Evolutionary conservation across 2,329 filamentous ascomycete species (phyloP).

Genomic region (Capronia epimyces): DNA sequence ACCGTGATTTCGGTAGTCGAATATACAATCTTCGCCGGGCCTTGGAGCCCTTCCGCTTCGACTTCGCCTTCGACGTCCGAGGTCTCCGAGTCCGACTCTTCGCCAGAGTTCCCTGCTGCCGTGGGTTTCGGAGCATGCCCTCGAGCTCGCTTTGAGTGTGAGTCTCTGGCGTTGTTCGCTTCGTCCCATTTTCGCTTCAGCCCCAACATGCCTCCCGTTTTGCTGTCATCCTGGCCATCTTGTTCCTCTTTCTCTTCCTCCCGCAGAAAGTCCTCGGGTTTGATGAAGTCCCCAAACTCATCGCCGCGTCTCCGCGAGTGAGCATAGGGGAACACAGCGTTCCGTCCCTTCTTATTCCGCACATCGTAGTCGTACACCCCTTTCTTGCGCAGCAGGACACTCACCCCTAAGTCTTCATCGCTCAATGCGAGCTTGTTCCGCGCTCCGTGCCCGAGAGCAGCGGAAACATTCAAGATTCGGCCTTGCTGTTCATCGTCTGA

Average conservation of each 20-base stretch:
- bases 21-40: constrained; percentile 71
- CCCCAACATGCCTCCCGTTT: constrained; percentile 62
- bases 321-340: constrained; percentile 85
- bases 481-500: constrained; percentile 87
- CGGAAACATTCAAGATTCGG: constrained; percentile 81
- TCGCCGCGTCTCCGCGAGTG: constrained; percentile 73
- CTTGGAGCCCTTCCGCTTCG: constrained; percentile 43
- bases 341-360: constrained; percentile 81
- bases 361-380: constrained; percentile 92
- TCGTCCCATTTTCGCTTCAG: constrained; percentile 96
- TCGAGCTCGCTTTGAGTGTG: constrained; percentile 33
- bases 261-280: constrained; percentile 86
- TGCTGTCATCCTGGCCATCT: constrained; percentile 52
- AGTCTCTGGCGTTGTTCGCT: constrained; percentile 39
- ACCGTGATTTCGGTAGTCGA: constrained; percentile 59
- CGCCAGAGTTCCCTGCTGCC: constrained; percentile 36
- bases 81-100: constrained; percentile 53
- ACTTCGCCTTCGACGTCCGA: constrained; percentile 51
- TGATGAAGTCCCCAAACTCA: constrained; percentile 90
- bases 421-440: constrained; percentile 80
- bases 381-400: constrained; percentile 80
- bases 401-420: constrained; percentile 87
- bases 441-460: constrained; percentile 74
- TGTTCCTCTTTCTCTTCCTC: constrained; percentile 83
- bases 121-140: constrained; percentile 22